Evolutionary conservation across 306 rosid genomes (phyloP).

Genomic region (Calophaca sinica): DNA sequence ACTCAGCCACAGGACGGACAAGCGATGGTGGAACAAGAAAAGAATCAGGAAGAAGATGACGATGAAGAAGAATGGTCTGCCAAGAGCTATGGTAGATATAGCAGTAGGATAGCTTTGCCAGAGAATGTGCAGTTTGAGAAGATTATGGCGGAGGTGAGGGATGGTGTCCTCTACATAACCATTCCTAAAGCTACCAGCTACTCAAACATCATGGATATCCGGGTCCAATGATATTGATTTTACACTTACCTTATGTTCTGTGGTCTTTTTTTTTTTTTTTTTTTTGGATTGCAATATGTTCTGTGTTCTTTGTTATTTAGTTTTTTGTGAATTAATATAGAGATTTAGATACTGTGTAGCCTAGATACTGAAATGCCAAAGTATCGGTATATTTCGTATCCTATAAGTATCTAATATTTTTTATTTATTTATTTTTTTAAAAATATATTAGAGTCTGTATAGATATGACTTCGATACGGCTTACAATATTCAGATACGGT

Average conservation of each 20-base stretch:
- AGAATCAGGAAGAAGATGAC: neutral
- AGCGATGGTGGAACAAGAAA: neutral
- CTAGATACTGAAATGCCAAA: too few relatives aligned
- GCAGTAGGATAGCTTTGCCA: slow-evolving; percentile 74
- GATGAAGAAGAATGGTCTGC: slow-evolving; percentile 66
- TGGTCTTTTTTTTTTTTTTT: neutral
- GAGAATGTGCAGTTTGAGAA: slow-evolving; percentile 75
- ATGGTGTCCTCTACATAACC: slow-evolving; percentile 81
- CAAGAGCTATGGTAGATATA: slow-evolving; percentile 79
- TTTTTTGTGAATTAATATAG: too few relatives aligned
- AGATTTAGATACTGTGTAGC: too few relatives aligned
- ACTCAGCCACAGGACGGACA: neutral
- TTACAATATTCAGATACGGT: too few relatives aligned
- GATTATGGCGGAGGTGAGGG: slow-evolving; percentile 80
- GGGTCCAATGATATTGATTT: slow-evolving; percentile 53
- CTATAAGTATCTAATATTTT: too few relatives aligned
- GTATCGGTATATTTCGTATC: too few relatives aligned
- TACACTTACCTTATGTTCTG: too few relatives aligned
- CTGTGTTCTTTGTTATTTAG: neutral
- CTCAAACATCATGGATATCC: slow-evolving; percentile 58
- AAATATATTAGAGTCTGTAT: too few relatives aligned
- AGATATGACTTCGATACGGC: too few relatives aligned
- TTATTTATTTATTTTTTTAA: too few relatives aligned
- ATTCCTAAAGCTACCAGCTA: slow-evolving; percentile 59
- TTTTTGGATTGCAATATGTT: too few relatives aligned